Evolutionary conservation across 2,329 filamentous ascomycete species (phyloP).

Genomic region (Neospermospora avenae): DNA sequence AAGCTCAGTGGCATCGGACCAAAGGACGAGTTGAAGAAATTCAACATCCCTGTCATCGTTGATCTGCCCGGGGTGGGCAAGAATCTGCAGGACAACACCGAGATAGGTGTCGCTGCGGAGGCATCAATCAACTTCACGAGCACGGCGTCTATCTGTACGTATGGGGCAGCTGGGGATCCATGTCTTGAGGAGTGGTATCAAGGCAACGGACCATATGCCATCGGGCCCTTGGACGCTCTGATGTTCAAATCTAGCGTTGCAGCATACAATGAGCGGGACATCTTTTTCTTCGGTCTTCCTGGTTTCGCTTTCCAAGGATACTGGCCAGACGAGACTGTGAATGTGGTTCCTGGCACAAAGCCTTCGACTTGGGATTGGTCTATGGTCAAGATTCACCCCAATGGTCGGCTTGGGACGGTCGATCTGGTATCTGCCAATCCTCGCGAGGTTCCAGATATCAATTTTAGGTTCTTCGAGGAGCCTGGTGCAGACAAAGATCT

Average conservation of each 20-base stretch:
- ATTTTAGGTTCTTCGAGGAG: conserved; percentile 55
- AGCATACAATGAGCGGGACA: conserved; percentile 37
- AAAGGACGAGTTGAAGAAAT: conserved; percentile 35
- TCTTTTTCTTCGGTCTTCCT: conserved; percentile 31
- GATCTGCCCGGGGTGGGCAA: conserved; percentile 62
- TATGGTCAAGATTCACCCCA: conserved; percentile 28
- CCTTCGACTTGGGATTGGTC: neutral
- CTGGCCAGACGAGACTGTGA: conserved; percentile 29
- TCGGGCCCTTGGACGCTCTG: conserved; percentile 43
- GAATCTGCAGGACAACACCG: conserved; percentile 55
- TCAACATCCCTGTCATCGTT: conserved; percentile 49
- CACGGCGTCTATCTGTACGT: too few species aligned
- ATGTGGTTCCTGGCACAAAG: neutral
- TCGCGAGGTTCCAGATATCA: conserved; percentile 59
- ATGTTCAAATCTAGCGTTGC: conserved; percentile 35
- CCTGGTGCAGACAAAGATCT: conserved; percentile 39
- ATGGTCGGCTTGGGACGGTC: conserved; percentile 58
- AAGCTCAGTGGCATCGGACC: conserved; percentile 45
- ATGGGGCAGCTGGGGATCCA: too few species aligned
- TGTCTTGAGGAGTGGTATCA: too few species aligned
- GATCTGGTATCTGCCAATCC: conserved; percentile 58
- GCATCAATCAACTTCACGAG: too few species aligned
- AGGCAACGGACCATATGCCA: conserved; percentile 42
- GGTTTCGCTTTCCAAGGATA: conserved; percentile 31
- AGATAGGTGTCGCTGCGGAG: conserved; percentile 44